Evolutionary conservation across 2,329 filamentous ascomycete genomes (phyloP), one percentile per base, ranked within the genome.

Genomic region (Aureobasidium sp.): DNA sequence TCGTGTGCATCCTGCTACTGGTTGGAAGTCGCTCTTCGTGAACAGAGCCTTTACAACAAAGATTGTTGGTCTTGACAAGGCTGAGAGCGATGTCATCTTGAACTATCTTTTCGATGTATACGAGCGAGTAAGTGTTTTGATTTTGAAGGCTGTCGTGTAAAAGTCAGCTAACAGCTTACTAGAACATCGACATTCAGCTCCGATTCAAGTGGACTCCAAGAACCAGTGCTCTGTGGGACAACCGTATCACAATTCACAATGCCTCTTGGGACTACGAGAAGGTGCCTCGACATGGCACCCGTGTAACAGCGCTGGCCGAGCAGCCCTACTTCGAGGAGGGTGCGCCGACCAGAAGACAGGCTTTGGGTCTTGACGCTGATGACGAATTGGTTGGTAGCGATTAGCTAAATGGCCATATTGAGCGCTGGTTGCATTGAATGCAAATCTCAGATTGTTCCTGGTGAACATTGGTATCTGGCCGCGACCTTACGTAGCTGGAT

Each of bases 191-290:
- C 68, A 89, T 89, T 59, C 87, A 90, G 71, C 79, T 89, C 6
- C 80, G 87, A 0, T 90, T 89, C 75, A 83, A 81, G 69, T 90
- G 87, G 88, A 88, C 83, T 0, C 83, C 85, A 0, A 74, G 79
- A 29, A 87, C 86, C 0, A 86, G 82, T 57, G 87, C 85, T 0
- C 73, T 90, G 3, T 90, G 87, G 87, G 87, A 90, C 68, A 90
- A 90, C 67, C 78, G 84, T 77, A 87, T 89, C 63, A 89, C 87
- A 0, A 89, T 89, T 41, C 87, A 90, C 67, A 89, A 88, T 65
- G 87, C 87, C 0, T 86, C 83, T 67, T 90, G 86, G 86, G 87
- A 90, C 66, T 90, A 90, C 68, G 86, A 83, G 85, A 85, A 1
- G 79, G 76, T 24, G 78, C 89, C 69, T 85, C 87, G 87, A 43